Evolutionary conservation across 306 rosid species (phyloP), one percentile per base, ranked within the genome.

Genomic region (Vigna reflexopilosa): DNA sequence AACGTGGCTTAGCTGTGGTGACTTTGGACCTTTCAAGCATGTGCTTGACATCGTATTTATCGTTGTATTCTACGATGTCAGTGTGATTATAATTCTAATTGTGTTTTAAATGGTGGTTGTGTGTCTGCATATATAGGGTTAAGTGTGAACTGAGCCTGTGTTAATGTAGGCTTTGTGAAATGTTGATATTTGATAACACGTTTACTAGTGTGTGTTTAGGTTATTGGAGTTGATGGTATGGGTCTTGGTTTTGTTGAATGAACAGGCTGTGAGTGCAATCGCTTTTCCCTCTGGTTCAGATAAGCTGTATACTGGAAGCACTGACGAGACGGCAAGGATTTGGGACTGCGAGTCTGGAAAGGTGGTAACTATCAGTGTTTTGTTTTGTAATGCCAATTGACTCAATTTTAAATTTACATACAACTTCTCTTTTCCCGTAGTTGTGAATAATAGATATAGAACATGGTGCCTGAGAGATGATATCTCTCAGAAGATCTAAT

Each of bases 331-430:
- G 9, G 91, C 90, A 17, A 84, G 96, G 81, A 84, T 91, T 44
- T 96, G 99, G 99, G 98, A 93, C 79, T 96, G 99, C 86, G 91
- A 89, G 62, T 89, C 99, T 65, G 99, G 98, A 73, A 87, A 93
- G 99, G 99, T 96, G 75, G 77, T 80, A 83, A 49, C 62, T 54
- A 13, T 13, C n/a, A 76, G 61, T 51, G 56, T 30, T 17, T n/a
- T 48, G 42, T 63, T 64, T 64, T 38, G 22, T 47, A 32, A 47
- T 44, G 40, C 52, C 20, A 28, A 16, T 44, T 30, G 30, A 30
- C 64, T 80, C 47, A n/a, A 62, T 54, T 64, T 61, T 28, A 17
- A 42, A 30, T 77, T 17, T 20, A 8, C 20, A 6, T 38, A 12
- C 20, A 40, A 40, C 56, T 73, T 20, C 12, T 44, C 65, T 42